Evolutionary conservation across 108 stramenopile species (phyloP).

Genomic region (Parietichytrium sp.): DNA sequence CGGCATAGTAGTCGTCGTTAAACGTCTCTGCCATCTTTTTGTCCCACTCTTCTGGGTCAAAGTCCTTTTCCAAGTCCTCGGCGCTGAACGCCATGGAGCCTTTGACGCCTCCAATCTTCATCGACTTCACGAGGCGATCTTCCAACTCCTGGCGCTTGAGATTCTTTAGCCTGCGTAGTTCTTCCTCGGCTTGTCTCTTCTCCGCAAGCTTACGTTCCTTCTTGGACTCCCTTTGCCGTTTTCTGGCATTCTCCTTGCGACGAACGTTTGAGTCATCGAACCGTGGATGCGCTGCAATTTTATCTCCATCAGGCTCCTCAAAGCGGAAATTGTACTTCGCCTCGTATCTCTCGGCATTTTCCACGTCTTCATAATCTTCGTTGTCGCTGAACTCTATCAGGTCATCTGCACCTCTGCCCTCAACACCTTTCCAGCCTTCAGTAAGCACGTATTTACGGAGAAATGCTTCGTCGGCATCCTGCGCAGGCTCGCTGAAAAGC

Average conservation of each 20-base stretch:
- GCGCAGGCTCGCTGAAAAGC: conserved; percentile 28
- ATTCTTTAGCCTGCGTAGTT: conserved; percentile 88
- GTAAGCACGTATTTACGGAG: conserved; percentile 22
- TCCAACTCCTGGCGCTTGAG: conserved; percentile 85
- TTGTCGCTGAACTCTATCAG: conserved; percentile 66
- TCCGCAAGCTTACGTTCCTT: conserved; percentile 90
- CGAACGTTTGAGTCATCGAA: conserved; percentile 67
- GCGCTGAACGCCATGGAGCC: conserved; percentile 62
- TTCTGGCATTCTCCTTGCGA: conserved; percentile 84
- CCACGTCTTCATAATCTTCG: conserved; percentile 77
- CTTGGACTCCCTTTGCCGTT: conserved; percentile 76
- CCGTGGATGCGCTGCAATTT: conserved; percentile 59
- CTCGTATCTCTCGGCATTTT: conserved; percentile 92
- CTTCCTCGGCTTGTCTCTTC: conserved; percentile 86
- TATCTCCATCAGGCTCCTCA: conserved; percentile 79
- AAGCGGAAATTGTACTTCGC: conserved; percentile 97
- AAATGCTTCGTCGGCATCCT: conserved; percentile 43
- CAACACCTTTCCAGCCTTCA: background rate
- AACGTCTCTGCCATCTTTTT: conserved; percentile 77
- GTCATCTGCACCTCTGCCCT: conserved; percentile 17
- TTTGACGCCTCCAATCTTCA: conserved; percentile 61
- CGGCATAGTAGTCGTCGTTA: conserved; percentile 87
- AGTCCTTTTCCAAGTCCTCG: conserved; percentile 89
- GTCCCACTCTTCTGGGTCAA: conserved; percentile 88
- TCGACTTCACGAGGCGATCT: conserved; percentile 61